phyloP scores from a whole-genome alignment of 75 land plant species.

The Picea glauca region DNA sequence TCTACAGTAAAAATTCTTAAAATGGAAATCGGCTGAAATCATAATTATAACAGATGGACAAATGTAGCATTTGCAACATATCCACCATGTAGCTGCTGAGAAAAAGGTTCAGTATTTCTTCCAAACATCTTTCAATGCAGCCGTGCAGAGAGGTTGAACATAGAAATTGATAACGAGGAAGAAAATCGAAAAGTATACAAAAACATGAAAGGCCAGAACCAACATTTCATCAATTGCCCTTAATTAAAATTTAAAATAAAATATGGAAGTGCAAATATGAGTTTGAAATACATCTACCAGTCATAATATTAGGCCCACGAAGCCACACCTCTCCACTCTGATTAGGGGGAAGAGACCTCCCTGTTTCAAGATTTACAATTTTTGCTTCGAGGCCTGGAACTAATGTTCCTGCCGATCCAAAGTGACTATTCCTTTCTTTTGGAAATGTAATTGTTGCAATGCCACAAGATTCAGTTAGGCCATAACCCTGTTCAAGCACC shows the following conservation, averaged over 20 bases:
- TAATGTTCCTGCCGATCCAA: conserved; percentile 69
- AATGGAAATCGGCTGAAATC: not conserved
- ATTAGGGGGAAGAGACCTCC: conserved; percentile 65
- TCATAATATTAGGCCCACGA: conserved; percentile 82
- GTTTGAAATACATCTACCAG: conserved; percentile 35
- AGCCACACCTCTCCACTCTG: conserved; percentile 76
- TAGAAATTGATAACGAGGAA: not conserved
- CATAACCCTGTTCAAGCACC: conserved; percentile 68
- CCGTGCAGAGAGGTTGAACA: not conserved
- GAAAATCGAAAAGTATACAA: not conserved
- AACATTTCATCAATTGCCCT: not conserved
- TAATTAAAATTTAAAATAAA: conserved; percentile 2
- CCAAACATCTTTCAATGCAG: not conserved
- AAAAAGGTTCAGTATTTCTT: not conserved
- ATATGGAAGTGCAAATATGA: not conserved
- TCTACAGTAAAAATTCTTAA: not conserved
- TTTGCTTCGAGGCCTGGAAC: conserved; percentile 60
- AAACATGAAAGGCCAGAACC: not conserved
- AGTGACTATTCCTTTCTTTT: conserved; percentile 14
- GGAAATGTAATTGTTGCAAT: conserved; percentile 38
- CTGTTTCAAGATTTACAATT: conserved; percentile 36
- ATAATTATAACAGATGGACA: not conserved
- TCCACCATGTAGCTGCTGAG: not conserved
- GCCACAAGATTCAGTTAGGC: conserved; percentile 83
- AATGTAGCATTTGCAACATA: not conserved